Evolutionary conservation across 2,329 filamentous ascomycete species (phyloP), one percentile per base, ranked within the genome.

Genomic region (Lachnellula occidentalis): DNA sequence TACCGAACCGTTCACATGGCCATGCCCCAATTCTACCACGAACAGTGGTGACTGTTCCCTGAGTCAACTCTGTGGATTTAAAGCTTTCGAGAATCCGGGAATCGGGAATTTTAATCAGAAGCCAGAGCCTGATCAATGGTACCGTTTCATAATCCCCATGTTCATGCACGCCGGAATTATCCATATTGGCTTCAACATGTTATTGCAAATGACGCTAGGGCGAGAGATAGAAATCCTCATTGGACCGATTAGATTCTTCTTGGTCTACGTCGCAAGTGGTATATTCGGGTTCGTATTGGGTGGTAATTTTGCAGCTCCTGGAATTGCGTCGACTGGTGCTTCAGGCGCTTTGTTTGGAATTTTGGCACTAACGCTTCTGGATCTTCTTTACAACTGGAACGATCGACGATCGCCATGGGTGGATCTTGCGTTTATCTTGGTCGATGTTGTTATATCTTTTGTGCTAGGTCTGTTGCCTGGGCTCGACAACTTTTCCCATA

Each of bases 231-330:
- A 99, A 70, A 82, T 85, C 61, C 82, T 87, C 50, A 96, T 99
- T 64, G 94, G 94, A 3, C 85, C 88, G 37, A 79, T 96, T 61
- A 87, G 94, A 39, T 97, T 95, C 72, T 83, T 88, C 45, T 72
- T 99, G 48, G 90, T 97, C 48, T 99, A 99, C 70, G 81, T 97
- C 66, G 86, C 85, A 58, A 84, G 90, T 31, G 94, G 94, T 24
- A 97, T 97, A 62, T 97, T 97, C 67, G 94, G 94, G 9, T 96
- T 95, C 67, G 88, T 97, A 3, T 81, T 99, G 63, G 92, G 94
- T 59, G 94, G 90, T 12, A 99, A 97, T 71, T 97, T 90, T 68
- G 91, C 92, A 1, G 86, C 87, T 1, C 83, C 86, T 4, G 87
- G 85, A 19, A 85, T 94, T 55, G 82, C 90, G 2, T 95, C 90